Evolutionary conservation across 345 rosid species (phyloP).

Genomic region (Ceriops decandra): DNA sequence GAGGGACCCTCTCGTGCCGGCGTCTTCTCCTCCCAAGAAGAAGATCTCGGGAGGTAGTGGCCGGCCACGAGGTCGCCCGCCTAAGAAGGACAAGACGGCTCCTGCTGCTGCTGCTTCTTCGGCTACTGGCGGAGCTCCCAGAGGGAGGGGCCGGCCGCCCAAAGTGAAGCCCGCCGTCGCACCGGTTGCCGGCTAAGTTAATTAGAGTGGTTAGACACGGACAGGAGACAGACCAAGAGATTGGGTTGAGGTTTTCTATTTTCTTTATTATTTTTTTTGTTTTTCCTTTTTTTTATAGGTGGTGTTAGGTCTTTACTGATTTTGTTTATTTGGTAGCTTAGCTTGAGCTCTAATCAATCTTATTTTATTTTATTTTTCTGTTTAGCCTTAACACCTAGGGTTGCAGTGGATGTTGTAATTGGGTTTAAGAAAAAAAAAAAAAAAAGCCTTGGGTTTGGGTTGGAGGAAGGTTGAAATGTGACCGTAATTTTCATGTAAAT

Average conservation of each 20-base stretch:
- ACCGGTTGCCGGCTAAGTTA: slow-evolving; percentile 54
- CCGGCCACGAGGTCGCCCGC: slow-evolving; percentile 68
- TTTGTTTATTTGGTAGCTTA: slow-evolving; percentile 10
- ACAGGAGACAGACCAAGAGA: not conserved
- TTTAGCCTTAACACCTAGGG: slow-evolving; percentile 9
- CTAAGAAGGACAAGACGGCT: slow-evolving; percentile 51
- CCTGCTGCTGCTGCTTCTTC: slow-evolving; percentile 15
- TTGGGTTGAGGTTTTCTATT: slow-evolving; percentile 4
- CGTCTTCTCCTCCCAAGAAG: slow-evolving; percentile 10
- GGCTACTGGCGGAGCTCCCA: slow-evolving; percentile 27
- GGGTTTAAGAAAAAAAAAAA: too few species aligned
- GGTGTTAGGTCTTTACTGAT: slow-evolving; percentile 16
- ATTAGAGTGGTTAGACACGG: not conserved
- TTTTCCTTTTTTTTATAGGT: slow-evolving; percentile 7
- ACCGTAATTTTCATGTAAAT: slow-evolving; percentile 44
- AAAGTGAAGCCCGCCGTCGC: slow-evolving; percentile 67
- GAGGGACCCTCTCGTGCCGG: slow-evolving; percentile 39
- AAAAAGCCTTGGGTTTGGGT: not conserved
- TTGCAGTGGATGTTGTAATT: slow-evolving; percentile 3
- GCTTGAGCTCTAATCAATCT: not conserved
- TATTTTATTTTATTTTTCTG: not conserved
- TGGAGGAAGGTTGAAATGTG: slow-evolving; percentile 17
- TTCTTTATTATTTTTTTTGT: slow-evolving; percentile 12
- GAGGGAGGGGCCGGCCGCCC: slow-evolving; percentile 83
- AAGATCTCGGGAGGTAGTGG: slow-evolving; percentile 25